Base-by-base conservation (phyloP, 495 filamentous ascomycete species). In the Penicillium angulare region DNA sequence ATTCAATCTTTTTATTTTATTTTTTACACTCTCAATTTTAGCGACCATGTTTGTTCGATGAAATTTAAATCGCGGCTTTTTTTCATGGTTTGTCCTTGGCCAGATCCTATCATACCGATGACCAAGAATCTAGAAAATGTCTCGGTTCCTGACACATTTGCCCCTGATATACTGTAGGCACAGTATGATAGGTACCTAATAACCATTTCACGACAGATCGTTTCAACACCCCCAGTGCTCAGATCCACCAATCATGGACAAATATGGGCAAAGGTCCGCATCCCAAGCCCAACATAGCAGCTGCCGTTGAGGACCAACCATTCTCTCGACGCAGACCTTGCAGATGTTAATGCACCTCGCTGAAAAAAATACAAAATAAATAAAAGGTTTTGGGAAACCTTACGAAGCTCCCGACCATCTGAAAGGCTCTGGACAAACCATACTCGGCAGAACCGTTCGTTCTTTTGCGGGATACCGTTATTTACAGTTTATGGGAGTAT, bases 351-450 rank as follows among this genome's bases (percentile, higher is more conserved):
- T 54, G 51, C 50, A 53, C 47, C 50, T 51, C 32, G 47, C 50
- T 59, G 50, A 50, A 54, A 59, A 51, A 43, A n/a, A n/a, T n/a
- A n/a, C n/a, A n/a, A n/a, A n/a, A n/a, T n/a, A n/a, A n/a, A 51
- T 53, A 42, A 16, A 36, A 53, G 41, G 50, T 59, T 54, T n/a
- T n/a, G n/a, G 50, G 48, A 50, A 43, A 50, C 39, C 50, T 47
- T 29, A 41, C 38, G n/a, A 39, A 41, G 38, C 17, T 23, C 38
- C n/a, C n/a, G n/a, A n/a, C n/a, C n/a, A n/a, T n/a, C n/a, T n/a
- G n/a, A n/a, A n/a, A n/a, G n/a, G n/a, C n/a, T n/a, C n/a, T n/a
- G n/a, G n/a, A n/a, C n/a, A n/a, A n/a, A n/a, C n/a, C n/a, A 45
- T 40, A 51, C 39, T 32, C 48, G 39, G 36, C 22, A 31, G 36